Conservation (phyloP, 2,329 filamentous ascomycete genomes). For the Beauveria brongniartii region DNA sequence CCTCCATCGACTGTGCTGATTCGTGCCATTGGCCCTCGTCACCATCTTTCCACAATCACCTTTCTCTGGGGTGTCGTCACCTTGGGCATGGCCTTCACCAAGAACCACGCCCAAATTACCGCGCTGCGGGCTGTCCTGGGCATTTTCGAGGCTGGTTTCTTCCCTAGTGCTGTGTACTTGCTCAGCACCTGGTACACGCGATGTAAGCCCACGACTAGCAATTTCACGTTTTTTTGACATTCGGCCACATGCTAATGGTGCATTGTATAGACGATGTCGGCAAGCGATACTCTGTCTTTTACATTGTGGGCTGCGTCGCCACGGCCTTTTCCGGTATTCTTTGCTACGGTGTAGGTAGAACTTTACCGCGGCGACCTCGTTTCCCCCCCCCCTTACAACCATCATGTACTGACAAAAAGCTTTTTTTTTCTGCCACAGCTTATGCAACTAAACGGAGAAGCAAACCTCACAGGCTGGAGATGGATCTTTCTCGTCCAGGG, state of each 20-base stretch:
- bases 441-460: slow-evolving; percentile 54
- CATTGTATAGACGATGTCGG: slow-evolving; percentile 51
- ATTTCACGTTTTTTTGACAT: not conserved
- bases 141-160: slow-evolving; percentile 62
- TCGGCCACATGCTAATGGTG: not conserved
- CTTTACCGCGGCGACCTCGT: not conserved
- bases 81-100: slow-evolving; percentile 58
- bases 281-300: slow-evolving; percentile 61
- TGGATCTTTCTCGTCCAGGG: slow-evolving; percentile 59
- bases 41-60: slow-evolving; percentile 46
- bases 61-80: slow-evolving; percentile 53
- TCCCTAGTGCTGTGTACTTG: slow-evolving; percentile 61
- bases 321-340: slow-evolving; percentile 61
- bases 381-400: not conserved
- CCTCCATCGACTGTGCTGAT: slow-evolving; percentile 62
- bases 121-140: slow-evolving; percentile 53
- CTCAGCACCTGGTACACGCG: slow-evolving; percentile 67
- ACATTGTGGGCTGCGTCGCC: slow-evolving; percentile 59
- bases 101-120: slow-evolving; percentile 42
- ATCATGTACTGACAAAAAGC: not conserved
- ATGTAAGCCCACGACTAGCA: slow-evolving; percentile 33
- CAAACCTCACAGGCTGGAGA: slow-evolving; percentile 50
- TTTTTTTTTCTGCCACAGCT: slow-evolving; percentile 24
- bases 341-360: slow-evolving; percentile 52
- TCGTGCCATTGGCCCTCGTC: slow-evolving; percentile 55